phyloP scores from a whole-genome alignment of 1,139 yeast species.

The Nadsonia commutata region DNA sequence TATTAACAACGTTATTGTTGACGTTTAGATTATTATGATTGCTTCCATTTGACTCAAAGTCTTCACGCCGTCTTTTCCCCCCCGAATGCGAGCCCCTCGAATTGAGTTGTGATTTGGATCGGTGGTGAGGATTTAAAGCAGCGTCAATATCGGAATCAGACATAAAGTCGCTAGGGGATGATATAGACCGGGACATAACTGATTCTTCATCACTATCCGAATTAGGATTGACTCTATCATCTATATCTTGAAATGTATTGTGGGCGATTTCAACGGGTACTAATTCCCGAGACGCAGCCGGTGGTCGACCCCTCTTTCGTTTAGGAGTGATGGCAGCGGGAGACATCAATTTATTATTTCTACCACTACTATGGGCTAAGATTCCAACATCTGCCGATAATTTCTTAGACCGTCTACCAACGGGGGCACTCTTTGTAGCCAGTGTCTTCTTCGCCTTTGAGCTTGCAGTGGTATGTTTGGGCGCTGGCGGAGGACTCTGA shows the following conservation, averaged over 20 bases:
- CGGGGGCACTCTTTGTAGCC: conserved; percentile 7
- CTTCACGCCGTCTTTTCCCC: neutral
- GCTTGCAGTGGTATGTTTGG: conserved; percentile 15
- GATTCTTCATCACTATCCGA: conserved; percentile 15
- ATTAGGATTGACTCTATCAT: neutral
- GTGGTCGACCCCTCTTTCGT: conserved; percentile 9
- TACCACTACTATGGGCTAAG: conserved; percentile 6
- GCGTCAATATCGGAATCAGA: conserved; percentile 20
- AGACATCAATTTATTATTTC: neutral
- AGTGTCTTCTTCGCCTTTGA: conserved; percentile 11
- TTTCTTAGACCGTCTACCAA: neutral
- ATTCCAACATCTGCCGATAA: neutral
- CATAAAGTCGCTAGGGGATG: conserved; percentile 21
- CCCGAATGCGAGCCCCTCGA: neutral
- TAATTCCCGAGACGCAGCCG: conserved; percentile 1
- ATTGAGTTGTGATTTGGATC: neutral
- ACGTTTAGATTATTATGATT: conserved; percentile 4
- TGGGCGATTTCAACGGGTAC: conserved; percentile 1
- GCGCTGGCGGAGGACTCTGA: conserved; percentile 25
- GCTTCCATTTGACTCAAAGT: neutral
- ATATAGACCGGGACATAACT: conserved; percentile 20
- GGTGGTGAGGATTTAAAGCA: conserved; percentile 8
- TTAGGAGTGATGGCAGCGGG: conserved; percentile 2
- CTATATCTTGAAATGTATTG: conserved; percentile 1
- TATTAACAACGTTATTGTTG: conserved; percentile 6